Evolutionary conservation across 2,329 filamentous ascomycete genomes (phyloP).

Genomic region (Huntiella bhutanensis): DNA sequence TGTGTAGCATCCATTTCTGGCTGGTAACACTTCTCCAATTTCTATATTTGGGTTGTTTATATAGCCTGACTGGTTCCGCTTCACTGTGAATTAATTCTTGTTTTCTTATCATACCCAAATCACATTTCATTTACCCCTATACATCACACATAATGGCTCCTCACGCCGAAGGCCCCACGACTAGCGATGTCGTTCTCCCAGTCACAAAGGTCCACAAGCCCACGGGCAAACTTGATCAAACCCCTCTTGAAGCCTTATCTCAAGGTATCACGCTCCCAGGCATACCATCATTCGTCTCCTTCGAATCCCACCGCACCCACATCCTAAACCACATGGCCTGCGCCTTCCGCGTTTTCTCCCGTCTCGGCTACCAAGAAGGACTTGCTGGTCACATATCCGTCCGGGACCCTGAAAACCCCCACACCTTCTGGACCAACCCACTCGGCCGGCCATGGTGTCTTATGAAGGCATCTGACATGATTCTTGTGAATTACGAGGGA

Average conservation of each 20-base stretch:
- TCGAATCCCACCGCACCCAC: constrained; percentile 18
- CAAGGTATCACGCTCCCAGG: constrained; percentile 7
- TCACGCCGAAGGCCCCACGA: background rate
- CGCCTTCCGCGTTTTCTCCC: constrained; percentile 29
- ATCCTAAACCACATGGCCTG: constrained; percentile 25
- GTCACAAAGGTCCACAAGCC: background rate
- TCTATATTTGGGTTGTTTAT: background rate
- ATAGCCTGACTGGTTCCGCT: background rate
- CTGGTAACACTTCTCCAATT: background rate
- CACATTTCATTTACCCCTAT: background rate
- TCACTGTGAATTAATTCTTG: background rate
- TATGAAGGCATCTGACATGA: constrained; percentile 46
- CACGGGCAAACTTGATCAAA: constrained; percentile 7
- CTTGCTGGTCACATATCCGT: constrained; percentile 28
- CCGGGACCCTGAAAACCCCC: constrained; percentile 19
- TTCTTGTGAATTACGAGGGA: constrained; percentile 40
- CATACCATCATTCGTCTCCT: constrained; percentile 9
- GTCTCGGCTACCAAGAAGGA: constrained; percentile 27
- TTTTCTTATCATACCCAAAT: background rate
- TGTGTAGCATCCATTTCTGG: background rate
- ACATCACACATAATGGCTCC: background rate
- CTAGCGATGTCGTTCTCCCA: background rate
- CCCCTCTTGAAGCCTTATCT: constrained; percentile 8
- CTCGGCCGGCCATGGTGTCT: constrained; percentile 45
- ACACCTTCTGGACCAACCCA: constrained; percentile 32